Base-by-base conservation (phyloP, 1,284 basidiomycete species). In the Bjerkandera adusta region DNA sequence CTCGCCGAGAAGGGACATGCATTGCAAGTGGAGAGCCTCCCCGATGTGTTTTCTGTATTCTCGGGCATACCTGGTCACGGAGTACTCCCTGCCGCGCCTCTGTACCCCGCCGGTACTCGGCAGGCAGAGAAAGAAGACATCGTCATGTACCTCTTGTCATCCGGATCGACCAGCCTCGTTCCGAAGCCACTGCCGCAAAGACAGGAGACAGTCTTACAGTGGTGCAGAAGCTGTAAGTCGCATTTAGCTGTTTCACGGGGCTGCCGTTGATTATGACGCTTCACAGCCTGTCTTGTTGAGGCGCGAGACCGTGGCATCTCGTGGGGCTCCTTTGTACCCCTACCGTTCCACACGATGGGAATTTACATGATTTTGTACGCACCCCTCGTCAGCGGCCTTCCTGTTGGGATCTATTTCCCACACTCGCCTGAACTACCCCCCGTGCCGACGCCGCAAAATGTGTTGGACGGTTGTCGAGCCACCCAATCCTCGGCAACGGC, bases 301-400 rank as follows among this genome's bases (percentile, higher is more conserved):
- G 24, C 34, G 20, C 44, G 45, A 18, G 20, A 36, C 2, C 18
- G 21, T 2, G 37, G 36, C 4, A 20, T 49, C 12, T 24, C 42
- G 2, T 56, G 48, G 46, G 56, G 39, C 7, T 32, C 35, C 12
- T 48, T 52, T 44, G 26, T 51, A 3, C 43, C 52, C 10, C 54
- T 52, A 13, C 34, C 52, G 18, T 55, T 55, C 45, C 56, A 57
- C 37, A 46, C 47, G 1, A 46, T 55, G 35, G 54, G 49, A 5
- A 21, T 55, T n/a, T 44, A 29, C 11, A 36, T 38, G 21, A 53
- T 55, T 15, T 30, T 57, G 2, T 41, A 36, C 26, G 39, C 45
- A 8, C 48, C 48, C 8, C 47, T 57, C 3, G 33, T 45, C n/a
- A 41, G 45, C 12, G 48, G 55, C 2, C 43, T 18, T 4, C 45